Conservation (phyloP, 2,329 filamentous ascomycete genomes). For the Colletotrichum tofieldiae region DNA sequence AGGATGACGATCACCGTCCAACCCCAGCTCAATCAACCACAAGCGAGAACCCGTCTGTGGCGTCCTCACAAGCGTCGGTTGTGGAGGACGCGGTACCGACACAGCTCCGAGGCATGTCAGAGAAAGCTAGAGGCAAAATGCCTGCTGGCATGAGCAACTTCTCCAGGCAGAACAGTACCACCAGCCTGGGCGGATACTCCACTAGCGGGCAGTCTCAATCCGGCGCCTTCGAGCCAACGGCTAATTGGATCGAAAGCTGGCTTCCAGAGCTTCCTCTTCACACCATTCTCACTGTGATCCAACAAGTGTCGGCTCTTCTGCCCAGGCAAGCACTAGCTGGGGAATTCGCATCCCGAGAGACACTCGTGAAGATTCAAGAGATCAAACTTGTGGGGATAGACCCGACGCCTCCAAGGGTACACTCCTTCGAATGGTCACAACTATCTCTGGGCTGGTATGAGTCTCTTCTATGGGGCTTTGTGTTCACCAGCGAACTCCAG, state of each 20-base stretch:
- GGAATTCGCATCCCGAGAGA: conserved; percentile 61
- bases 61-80: conserved; percentile 77
- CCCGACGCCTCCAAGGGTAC: conserved; percentile 80
- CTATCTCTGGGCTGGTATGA: conserved; percentile 96
- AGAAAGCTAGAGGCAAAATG: conserved; percentile 97
- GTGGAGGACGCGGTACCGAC: conserved; percentile 85
- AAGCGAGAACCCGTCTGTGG: conserved; percentile 73
- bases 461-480: conserved; percentile 91
- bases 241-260: conserved; percentile 93
- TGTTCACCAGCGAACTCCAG: conserved; percentile 92
- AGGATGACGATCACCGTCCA: conserved; percentile 67
- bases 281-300: conserved; percentile 84
- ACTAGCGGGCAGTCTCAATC: conserved; percentile 69
- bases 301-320: conserved; percentile 73
- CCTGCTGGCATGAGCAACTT: conserved; percentile 87
- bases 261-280: conserved; percentile 92
- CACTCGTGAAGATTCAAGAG: conserved; percentile 70
- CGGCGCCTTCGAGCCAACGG: conserved; percentile 82
- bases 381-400: conserved; percentile 82
- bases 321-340: conserved; percentile 63
- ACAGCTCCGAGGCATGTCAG: conserved; percentile 93
- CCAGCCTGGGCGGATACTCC: conserved; percentile 80
- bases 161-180: conserved; percentile 90
- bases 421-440: conserved; percentile 95
- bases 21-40: conserved; percentile 76